These are phyloP conservation scores for Trichoderma cornu-damae DNA, from an alignment of 2,329 filamentous ascomycete genomes.

Conservation along the genomic window DNA sequence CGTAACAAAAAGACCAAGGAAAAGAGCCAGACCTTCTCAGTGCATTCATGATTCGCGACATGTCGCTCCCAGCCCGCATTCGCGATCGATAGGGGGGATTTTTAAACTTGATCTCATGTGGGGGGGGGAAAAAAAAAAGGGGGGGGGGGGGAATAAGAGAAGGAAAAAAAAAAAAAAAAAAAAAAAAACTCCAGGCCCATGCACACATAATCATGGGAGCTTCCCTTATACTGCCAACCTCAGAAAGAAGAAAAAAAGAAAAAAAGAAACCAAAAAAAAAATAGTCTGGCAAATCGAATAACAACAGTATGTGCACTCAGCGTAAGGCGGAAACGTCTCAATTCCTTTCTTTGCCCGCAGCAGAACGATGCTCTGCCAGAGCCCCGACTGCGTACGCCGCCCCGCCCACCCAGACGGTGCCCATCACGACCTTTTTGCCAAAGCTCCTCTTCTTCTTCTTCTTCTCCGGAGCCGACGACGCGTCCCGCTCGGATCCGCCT, in stretches of 20 bases:
- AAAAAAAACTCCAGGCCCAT: conserved; percentile 6
- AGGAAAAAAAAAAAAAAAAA: not conserved
- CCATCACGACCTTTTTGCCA: conserved; percentile 47
- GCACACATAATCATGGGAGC: conserved; percentile 6
- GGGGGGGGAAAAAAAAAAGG: not conserved
- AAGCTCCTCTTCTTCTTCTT: conserved; percentile 38
- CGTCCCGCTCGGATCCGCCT: conserved; percentile 46
- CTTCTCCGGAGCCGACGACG: conserved; percentile 30
- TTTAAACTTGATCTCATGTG: conserved; percentile 11
- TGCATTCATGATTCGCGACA: conserved; percentile 2
- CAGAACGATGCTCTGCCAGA: conserved; percentile 53
- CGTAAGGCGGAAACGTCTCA: conserved; percentile 22
- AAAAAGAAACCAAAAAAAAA: not conserved
- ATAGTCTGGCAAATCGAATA: not conserved
- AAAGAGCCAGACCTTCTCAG: not conserved
- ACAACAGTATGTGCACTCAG: not conserved
- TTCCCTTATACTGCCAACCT: not conserved
- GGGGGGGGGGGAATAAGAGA: not conserved
- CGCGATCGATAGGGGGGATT: conserved; percentile 15
- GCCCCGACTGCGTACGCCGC: conserved; percentile 55
- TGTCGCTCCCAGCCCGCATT: conserved; percentile 16
- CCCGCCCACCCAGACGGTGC: conserved; percentile 51
- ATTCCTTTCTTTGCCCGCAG: conserved; percentile 38
- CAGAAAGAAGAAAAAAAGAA: not conserved
- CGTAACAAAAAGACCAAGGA: not conserved